Conservation (phyloP, 1,284 basidiomycete genomes). For the Salmacisia buchloeana region DNA sequence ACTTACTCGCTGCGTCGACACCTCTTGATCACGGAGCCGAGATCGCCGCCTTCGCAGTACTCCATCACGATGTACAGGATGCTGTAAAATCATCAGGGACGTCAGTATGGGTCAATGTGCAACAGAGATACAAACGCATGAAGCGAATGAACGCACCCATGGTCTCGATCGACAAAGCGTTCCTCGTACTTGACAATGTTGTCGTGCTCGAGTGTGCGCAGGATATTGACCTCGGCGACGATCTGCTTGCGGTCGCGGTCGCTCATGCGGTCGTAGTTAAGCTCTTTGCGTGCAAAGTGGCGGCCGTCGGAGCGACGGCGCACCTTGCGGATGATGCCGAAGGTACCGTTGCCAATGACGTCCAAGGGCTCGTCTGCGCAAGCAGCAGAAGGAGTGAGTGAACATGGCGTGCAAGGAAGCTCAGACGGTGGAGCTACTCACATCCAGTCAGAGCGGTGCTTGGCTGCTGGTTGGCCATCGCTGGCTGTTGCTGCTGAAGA, state of each 20-base stretch:
- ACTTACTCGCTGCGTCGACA: conserved; percentile 58
- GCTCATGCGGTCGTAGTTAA: conserved; percentile 90
- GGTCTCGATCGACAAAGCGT: conserved; percentile 80
- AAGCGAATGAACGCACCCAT: conserved; percentile 77
- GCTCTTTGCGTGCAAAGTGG: conserved; percentile 86
- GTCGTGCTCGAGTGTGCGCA: conserved; percentile 86
- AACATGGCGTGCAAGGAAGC: background rate
- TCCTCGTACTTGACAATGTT: conserved; percentile 93
- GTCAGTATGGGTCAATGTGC: background rate
- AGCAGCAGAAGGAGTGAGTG: background rate
- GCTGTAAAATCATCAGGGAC: conserved; percentile 3
- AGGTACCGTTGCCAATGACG: conserved; percentile 92
- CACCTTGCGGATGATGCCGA: conserved; percentile 92
- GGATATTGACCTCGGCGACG: conserved; percentile 95
- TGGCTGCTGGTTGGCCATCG: background rate
- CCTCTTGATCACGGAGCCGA: conserved; percentile 76
- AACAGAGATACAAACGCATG: background rate
- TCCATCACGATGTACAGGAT: conserved; percentile 36
- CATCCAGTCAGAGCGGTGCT: conserved; percentile 1
- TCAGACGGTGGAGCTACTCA: background rate
- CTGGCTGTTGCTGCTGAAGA: background rate
- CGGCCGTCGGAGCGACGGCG: conserved; percentile 75
- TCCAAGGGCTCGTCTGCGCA: conserved; percentile 67
- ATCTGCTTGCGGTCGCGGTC: conserved; percentile 90
- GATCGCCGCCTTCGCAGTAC: conserved; percentile 89